phyloP scores from a whole-genome alignment of 768 basidiomycete species.

The Piloderma croceum region DNA sequence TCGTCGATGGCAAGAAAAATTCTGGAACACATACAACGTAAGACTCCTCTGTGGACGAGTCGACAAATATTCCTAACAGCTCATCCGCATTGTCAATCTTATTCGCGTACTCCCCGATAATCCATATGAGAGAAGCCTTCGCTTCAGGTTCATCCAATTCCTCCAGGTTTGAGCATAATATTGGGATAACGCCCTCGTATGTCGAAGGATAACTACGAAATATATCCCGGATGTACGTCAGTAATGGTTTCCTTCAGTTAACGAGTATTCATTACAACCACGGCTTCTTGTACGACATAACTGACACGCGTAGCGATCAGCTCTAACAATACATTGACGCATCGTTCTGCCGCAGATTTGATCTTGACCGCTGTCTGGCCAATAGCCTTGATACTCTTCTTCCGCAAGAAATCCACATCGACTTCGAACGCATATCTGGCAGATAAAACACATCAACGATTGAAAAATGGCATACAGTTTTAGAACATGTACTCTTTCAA shows the following conservation, averaged over 20 bases:
- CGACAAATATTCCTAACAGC: conserved; percentile 82
- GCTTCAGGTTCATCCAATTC: conserved; percentile 98
- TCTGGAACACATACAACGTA: conserved; percentile 59
- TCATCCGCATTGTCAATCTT: conserved; percentile 98
- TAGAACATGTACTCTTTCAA: conserved; percentile 76
- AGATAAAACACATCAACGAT: not conserved
- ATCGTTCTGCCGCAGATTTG: conserved; percentile 85
- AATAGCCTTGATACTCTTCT: conserved; percentile 70
- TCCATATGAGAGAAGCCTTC: conserved; percentile 97
- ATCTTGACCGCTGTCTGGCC: conserved; percentile 97
- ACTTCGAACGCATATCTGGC: conserved; percentile 94
- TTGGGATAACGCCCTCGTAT: conserved; percentile 96
- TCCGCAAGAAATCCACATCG: conserved; percentile 96
- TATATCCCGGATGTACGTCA: conserved; percentile 62
- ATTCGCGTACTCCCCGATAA: conserved; percentile 96
- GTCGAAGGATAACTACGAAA: conserved; percentile 96
- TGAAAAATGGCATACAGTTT: conserved; percentile 1
- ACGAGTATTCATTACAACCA: conserved; percentile 95
- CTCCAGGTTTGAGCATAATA: conserved; percentile 89
- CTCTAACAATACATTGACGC: conserved; percentile 89
- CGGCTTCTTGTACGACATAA: conserved; percentile 97
- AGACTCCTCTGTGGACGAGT: conserved; percentile 89
- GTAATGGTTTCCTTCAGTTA: not conserved
- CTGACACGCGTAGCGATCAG: conserved; percentile 89
- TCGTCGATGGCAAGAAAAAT: conserved; percentile 1